These are phyloP conservation scores for Dillenia turbinata DNA, from an alignment of 164 flowering plant genomes.

Conservation along the genomic window DNA sequence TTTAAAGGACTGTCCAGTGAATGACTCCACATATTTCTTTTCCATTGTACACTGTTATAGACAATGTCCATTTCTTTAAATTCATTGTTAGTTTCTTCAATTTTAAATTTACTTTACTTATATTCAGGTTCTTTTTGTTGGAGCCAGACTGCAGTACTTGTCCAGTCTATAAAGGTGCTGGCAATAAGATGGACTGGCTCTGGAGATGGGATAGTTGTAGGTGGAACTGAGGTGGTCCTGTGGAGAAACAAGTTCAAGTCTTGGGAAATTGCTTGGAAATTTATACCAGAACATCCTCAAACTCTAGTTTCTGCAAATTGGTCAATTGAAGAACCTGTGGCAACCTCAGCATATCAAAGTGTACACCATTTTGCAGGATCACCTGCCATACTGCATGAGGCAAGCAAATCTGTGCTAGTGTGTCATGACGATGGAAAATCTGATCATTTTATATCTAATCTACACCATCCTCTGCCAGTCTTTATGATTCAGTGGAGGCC, in stretches of 20 bases:
- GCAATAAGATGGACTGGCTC: slow-evolving; percentile 88
- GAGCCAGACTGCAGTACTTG: slow-evolving; percentile 79
- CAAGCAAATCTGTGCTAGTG: slow-evolving; percentile 46
- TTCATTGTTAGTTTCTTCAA: slow-evolving; percentile 11
- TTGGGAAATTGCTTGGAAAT: slow-evolving; percentile 93
- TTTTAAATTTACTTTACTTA: slow-evolving; percentile 28
- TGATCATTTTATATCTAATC: slow-evolving; percentile 41
- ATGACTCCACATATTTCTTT: background rate
- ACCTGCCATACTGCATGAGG: slow-evolving; percentile 16
- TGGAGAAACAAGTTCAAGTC: slow-evolving; percentile 60
- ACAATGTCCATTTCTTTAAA: background rate
- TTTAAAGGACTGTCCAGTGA: background rate
- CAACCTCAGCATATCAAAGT: slow-evolving; percentile 43
- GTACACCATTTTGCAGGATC: slow-evolving; percentile 20
- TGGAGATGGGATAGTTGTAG: slow-evolving; percentile 88
- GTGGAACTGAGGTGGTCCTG: slow-evolving; percentile 68
- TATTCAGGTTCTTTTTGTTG: slow-evolving; percentile 94
- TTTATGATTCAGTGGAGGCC: slow-evolving; percentile 95
- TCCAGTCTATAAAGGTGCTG: slow-evolving; percentile 58
- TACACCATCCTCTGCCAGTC: slow-evolving; percentile 75
- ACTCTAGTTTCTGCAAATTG: slow-evolving; percentile 76
- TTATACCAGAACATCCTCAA: slow-evolving; percentile 53
- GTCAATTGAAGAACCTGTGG: slow-evolving; percentile 73
- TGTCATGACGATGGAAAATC: slow-evolving; percentile 34
- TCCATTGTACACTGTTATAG: background rate